Conservation (phyloP, 148 eudicot genomes). For the Silene uniflora region DNA sequence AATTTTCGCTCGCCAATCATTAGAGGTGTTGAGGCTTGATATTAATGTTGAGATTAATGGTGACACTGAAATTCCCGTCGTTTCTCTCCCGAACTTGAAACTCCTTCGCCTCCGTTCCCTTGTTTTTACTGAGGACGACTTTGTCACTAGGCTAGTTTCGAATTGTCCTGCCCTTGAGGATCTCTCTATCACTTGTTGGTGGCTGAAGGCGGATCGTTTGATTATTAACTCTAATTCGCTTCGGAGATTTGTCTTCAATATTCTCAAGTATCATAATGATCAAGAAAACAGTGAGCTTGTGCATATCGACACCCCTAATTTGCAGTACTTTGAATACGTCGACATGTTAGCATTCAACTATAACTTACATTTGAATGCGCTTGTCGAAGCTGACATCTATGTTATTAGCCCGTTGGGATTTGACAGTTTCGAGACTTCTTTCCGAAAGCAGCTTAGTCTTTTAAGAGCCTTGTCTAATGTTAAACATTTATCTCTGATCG, state of each 20-base stretch:
- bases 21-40: too few relatives aligned
- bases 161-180: too few relatives aligned
- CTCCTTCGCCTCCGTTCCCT: too few relatives aligned
- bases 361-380: neutral
- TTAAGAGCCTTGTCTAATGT: neutral
- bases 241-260: neutral
- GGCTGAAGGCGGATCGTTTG: neutral
- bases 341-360: neutral
- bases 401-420: neutral
- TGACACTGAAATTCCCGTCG: too few relatives aligned
- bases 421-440: neutral
- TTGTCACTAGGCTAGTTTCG: too few relatives aligned
- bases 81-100: too few relatives aligned
- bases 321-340: slow-evolving; percentile 5
- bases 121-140: too few relatives aligned
- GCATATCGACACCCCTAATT: too few relatives aligned
- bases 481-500: too few relatives aligned
- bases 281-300: neutral
- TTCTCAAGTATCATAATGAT: neutral
- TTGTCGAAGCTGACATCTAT: slow-evolving; percentile 20
- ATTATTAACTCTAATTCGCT: slow-evolving; percentile 6
- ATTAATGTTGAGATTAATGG: too few relatives aligned
- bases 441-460: slow-evolving; percentile 8
- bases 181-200: neutral
- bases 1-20: too few relatives aligned